Base-by-base conservation (phyloP, 1,284 basidiomycete species). In the Singerocomus rubriflavus region DNA sequence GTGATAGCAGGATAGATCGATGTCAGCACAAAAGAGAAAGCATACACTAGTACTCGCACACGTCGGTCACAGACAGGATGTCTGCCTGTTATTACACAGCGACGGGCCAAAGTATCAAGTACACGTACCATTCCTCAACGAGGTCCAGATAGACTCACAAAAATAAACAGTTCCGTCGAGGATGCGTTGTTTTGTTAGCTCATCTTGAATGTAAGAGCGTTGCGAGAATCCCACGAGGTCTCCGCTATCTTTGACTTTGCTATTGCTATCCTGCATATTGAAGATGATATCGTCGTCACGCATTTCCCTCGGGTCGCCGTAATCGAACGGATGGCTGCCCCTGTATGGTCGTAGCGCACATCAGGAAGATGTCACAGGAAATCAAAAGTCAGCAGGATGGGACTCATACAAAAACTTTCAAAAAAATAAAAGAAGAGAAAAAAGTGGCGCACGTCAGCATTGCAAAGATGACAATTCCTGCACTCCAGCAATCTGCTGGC, bases 401-500 rank as follows among this genome's bases (percentile, higher is more conserved):
- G 25, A 42, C 29, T 32, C 11, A 35, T 35, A 32, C 38, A 50
- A 21, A n/a, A 16, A 9, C 5, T 26, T 33, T 29, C 36, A 26
- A 42, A 37, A 6, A 35, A 37, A 17, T 10, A 31, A 37, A 26
- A 40, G 37, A 6, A 37, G 37, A 17, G 11, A 31, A 31, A 37
- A 39, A 46, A 34, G 40, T 40, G 26, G 76, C 85, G 55, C 70
- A 90, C 88, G 79, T 78, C 45, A 92, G 73, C 86, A 92, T 91
- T 53, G 89, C 82, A 58, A 84, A 91, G 49, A 91, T 70, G 47
- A 88, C 81, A 3, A 91, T 79, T 9, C 89, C 90, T 10, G 84
- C 78, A 56, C 87, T 88, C 91, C 89, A 93, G 59, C 88, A 90
- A 64, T 93, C 90, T 0, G 88, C 79, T 27, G 84, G 84, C 81